These are phyloP conservation scores for Diospyros lotus DNA, from an alignment of 148 eudicot genomes.

Conservation along the genomic window DNA sequence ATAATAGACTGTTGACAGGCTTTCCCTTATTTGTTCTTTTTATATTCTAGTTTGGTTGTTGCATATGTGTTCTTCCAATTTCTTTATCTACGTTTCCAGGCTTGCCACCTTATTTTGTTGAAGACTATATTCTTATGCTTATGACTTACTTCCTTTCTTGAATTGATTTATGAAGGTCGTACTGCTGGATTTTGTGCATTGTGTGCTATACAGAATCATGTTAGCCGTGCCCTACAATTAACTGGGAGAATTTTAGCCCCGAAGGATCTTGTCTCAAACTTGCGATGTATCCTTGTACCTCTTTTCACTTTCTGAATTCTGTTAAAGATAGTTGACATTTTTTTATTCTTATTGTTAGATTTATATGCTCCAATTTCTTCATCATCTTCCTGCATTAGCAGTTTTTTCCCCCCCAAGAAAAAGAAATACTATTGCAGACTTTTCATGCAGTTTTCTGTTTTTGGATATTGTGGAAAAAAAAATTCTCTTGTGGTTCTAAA, in stretches of 20 bases:
- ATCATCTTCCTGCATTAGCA: neutral
- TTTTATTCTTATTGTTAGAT: neutral
- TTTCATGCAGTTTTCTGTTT: too few species aligned
- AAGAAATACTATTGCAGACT: too few species aligned
- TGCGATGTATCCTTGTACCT: constrained; percentile 70
- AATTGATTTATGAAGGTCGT: constrained; percentile 51
- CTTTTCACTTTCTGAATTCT: neutral
- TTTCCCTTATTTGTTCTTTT: neutral
- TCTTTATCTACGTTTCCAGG: neutral
- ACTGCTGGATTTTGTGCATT: constrained; percentile 86
- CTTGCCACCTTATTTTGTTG: neutral
- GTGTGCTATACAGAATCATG: constrained; percentile 87
- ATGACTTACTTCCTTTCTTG: constrained; percentile 5
- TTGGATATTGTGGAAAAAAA: neutral
- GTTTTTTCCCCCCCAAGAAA: too few species aligned
- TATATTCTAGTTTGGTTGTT: neutral
- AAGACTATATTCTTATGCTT: neutral
- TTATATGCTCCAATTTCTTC: neutral
- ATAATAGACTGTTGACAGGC: neutral
- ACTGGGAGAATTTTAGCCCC: constrained; percentile 82
- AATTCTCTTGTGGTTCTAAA: neutral
- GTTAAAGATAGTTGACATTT: neutral
- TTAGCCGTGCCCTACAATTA: constrained; percentile 72
- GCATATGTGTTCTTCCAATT: neutral
- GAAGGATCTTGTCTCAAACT: constrained; percentile 81